A percentile compares a stretch with the other conserved stretches of the same genome.
Conservation (phyloP, 257 asterid genomes). For the Henckelia pumila region DNA sequence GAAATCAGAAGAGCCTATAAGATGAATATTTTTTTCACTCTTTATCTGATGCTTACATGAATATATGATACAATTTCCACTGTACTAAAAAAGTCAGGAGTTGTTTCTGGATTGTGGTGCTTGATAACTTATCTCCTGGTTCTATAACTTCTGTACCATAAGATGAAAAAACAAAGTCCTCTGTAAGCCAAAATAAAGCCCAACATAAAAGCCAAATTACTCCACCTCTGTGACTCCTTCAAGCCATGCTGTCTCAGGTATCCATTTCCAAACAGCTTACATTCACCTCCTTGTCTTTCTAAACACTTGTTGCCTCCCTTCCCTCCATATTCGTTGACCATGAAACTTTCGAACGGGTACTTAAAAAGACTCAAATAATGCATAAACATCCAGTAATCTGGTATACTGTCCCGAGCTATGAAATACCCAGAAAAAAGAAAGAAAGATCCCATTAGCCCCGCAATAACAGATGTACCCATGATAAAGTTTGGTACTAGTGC, state of each 20-base stretch:
- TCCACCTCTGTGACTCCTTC: conserved; percentile 61
- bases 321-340: conserved; percentile 85
- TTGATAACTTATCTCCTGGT: conserved; percentile 33
- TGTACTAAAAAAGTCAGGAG: not conserved
- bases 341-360: conserved; percentile 78
- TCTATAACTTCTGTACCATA: conserved; percentile 59
- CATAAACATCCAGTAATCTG: conserved; percentile 78
- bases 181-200: conserved; percentile 68
- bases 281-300: conserved; percentile 40
- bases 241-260: conserved; percentile 63
- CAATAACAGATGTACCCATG: conserved; percentile 77
- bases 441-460: conserved; percentile 90
- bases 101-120: not conserved
- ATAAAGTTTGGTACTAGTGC: conserved; percentile 86
- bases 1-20: not conserved
- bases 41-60: conserved; percentile 16
- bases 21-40: conserved; percentile 19
- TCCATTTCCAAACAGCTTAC: conserved; percentile 50
- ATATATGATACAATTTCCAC: not conserved
- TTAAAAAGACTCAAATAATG: conserved; percentile 81
- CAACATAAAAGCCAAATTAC: conserved; percentile 64
- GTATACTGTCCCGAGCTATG: conserved; percentile 54
- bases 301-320: conserved; percentile 52
- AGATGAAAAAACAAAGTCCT: conserved; percentile 54
- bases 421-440: conserved; percentile 89